Percentiles rank a stretch among this genome's conserved stretches.
phyloP scores from a whole-genome alignment of 805 yeast species.

The Huiozyma sinensis region DNA sequence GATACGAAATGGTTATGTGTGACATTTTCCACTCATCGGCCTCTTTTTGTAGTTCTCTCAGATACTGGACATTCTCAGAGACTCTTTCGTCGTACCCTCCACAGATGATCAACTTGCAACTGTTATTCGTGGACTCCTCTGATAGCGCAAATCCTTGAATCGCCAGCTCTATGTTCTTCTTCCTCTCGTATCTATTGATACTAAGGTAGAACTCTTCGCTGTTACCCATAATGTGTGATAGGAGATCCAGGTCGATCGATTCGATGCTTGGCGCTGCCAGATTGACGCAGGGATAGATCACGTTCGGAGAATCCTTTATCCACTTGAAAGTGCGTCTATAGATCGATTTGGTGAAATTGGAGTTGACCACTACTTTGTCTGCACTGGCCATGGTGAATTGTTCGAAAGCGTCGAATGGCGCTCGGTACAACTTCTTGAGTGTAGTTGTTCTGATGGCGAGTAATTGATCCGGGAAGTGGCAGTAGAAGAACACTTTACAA shows the following conservation, averaged over 20 bases:
- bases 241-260: slow-evolving; percentile 9
- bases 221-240: slow-evolving; percentile 10
- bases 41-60: slow-evolving; percentile 45
- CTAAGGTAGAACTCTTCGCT: slow-evolving; percentile 44
- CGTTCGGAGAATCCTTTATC: slow-evolving; percentile 22
- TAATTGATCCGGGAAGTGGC: slow-evolving; percentile 91
- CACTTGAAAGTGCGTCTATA: slow-evolving; percentile 53
- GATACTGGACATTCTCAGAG: slow-evolving; percentile 62
- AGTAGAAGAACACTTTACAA: slow-evolving; percentile 62
- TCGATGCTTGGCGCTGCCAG: slow-evolving; percentile 23
- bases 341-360: slow-evolving; percentile 65
- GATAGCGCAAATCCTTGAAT: slow-evolving; percentile 49
- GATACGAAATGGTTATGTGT: slow-evolving; percentile 33
- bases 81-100: slow-evolving; percentile 87
- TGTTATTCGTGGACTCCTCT: slow-evolving; percentile 15
- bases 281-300: slow-evolving; percentile 58
- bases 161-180: slow-evolving; percentile 75
- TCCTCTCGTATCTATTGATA: slow-evolving; percentile 80
- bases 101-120: slow-evolving; percentile 54
- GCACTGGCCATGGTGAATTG: slow-evolving; percentile 67
- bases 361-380: slow-evolving; percentile 79
- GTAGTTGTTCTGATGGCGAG: slow-evolving; percentile 49
- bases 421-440: slow-evolving; percentile 55
- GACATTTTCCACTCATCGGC: slow-evolving; percentile 37
- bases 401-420: slow-evolving; percentile 78